Conservation (phyloP, 306 rosid genomes). For the Medicago ruthenica region DNA sequence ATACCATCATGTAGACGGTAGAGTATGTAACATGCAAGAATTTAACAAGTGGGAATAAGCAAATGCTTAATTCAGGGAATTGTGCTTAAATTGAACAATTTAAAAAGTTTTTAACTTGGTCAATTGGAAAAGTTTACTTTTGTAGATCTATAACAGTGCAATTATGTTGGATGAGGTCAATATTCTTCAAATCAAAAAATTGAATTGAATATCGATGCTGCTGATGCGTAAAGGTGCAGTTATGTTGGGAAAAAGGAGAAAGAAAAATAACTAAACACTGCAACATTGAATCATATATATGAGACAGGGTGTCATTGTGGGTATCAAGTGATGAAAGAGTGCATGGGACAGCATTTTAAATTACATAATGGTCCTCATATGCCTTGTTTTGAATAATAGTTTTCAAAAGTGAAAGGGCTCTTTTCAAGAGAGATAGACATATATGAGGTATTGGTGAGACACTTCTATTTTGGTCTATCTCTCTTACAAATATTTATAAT, state of each 20-base stretch:
- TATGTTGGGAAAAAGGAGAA: conserved; percentile 50
- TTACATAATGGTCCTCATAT: conserved; percentile 40
- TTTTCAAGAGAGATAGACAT: background rate
- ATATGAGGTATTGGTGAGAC: too few species aligned
- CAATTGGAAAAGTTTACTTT: conserved; percentile 28
- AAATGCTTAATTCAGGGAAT: conserved; percentile 19
- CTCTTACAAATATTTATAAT: too few species aligned
- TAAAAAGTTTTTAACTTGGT: conserved; percentile 18
- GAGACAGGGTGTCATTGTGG: conserved; percentile 53
- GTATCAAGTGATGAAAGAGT: conserved; percentile 69
- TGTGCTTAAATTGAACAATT: conserved; percentile 28
- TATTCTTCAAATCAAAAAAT: conserved; percentile 38
- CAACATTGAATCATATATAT: conserved; percentile 33
- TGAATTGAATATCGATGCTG: conserved; percentile 6
- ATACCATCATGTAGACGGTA: too few species aligned
- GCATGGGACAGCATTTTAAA: background rate
- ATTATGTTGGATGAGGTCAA: conserved; percentile 44
- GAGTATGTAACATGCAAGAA: background rate
- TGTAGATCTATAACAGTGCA: conserved; percentile 34
- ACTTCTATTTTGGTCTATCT: too few species aligned
- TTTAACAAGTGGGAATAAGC: conserved; percentile 1
- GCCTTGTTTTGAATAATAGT: conserved; percentile 3
- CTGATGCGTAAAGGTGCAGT: conserved; percentile 54
- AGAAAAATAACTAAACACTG: conserved; percentile 53
- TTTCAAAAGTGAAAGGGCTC: background rate